Conservation (phyloP, 176 grass and related monocot genomes). For the Oryza glaberrima region DNA sequence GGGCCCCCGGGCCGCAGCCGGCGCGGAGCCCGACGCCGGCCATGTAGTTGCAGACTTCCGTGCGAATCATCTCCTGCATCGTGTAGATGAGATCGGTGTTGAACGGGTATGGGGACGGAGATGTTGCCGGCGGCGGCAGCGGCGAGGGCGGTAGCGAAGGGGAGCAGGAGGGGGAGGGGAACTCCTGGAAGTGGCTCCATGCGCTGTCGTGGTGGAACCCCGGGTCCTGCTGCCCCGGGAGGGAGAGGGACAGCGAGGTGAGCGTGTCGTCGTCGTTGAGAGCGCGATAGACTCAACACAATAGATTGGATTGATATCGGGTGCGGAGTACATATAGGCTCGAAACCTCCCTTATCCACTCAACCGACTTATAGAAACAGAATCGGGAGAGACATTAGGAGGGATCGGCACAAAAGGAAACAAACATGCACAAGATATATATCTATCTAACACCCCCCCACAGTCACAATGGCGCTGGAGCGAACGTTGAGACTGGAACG, state of each 20-base stretch:
- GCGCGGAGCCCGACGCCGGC: constrained; percentile 52
- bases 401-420: too few relatives aligned
- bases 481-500: too few relatives aligned
- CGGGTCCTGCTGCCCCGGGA: constrained; percentile 29
- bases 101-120: constrained; percentile 25
- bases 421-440: too few relatives aligned
- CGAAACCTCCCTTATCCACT: too few relatives aligned
- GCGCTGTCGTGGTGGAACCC: constrained; percentile 52
- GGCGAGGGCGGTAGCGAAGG: neutral
- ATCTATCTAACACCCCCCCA: too few relatives aligned
- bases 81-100: constrained; percentile 48
- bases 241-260: constrained; percentile 80
- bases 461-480: too few relatives aligned
- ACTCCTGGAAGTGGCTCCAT: constrained; percentile 56
- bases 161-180: constrained; percentile 39
- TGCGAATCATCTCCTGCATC: constrained; percentile 89
- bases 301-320: too few relatives aligned
- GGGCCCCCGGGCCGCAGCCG: constrained; percentile 41
- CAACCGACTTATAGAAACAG: too few relatives aligned
- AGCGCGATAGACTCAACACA: too few relatives aligned
- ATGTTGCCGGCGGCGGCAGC: neutral
- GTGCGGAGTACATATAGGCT: too few relatives aligned
- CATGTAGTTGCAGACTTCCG: constrained; percentile 89
- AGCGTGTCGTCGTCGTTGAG: constrained; percentile 27
- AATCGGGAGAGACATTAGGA: too few relatives aligned